Evolutionary conservation across 2,329 filamentous ascomycete genomes (phyloP), one percentile per base, ranked within the genome.

Genomic region (Curvularia sp.): DNA sequence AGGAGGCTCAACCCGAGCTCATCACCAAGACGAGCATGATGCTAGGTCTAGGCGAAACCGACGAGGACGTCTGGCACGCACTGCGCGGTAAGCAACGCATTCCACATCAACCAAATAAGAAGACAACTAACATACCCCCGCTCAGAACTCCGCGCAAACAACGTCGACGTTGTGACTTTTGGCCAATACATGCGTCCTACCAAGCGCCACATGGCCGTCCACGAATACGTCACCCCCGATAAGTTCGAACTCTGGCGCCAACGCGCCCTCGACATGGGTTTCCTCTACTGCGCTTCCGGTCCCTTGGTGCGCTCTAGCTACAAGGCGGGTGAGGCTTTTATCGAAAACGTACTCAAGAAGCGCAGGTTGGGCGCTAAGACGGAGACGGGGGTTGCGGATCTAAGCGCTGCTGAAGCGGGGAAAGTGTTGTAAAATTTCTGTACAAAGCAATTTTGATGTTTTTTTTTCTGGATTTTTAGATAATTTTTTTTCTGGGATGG

Each of bases 151-250:
- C 86, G 95, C 57, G 88, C 88, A 65, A 85, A 88, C 57, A 83
- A 91, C 60, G 93, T 97, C 46, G 95, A 99, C 69, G 92, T 99
- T 12, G 93, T 99, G 57, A 99, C 95, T 0, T 99, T 99, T 68
- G 95, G 95, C n/a, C 95, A 99, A 82, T 99, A 99, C 82, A 99
- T 99, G 95, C 91, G 94, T 10, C 95, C 95, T 1, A 99, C 95
- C 4, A 99, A 98, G 84, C 87, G 94, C 44, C 95, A 99, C 78
- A 94, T 99, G 87, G 89, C 96, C 78, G 95, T 99, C 31, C 90
- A 96, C 73, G 92, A 94, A 77, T 99, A 99, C 76, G 86, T 99
- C 47, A 94, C 93, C 0, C 95, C 95, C 0, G 91, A 90, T 61
- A 88, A 89, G 62, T 99, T 99, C 74, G 94, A 98, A 74, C 82